Evolutionary conservation across 495 filamentous ascomycete genomes (phyloP), one percentile per base, ranked within the genome.

Genomic region (Viridothelium virens): DNA sequence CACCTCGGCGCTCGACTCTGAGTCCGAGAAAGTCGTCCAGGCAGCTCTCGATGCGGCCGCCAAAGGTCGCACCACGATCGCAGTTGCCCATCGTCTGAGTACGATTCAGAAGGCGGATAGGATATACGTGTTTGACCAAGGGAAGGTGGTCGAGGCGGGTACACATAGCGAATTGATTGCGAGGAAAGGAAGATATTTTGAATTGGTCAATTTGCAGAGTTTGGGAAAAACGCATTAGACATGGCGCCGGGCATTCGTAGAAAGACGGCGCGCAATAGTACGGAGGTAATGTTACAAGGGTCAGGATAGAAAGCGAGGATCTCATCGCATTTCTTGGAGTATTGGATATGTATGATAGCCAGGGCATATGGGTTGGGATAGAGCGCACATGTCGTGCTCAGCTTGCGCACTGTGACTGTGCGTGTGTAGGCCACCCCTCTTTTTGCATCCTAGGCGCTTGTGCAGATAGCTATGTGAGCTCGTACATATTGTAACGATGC

Each of bases 1-100:
- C 5, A 96, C 91, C 0, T 88, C 86, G 70, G 89, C 91, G 33
- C 75, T 96, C 33, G 92, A 96, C 72, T 83, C 85, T 7, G 83
- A 83, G 50, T 88, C 85, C 66, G 89, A 92, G 72, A 78, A 79
- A 36, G 78, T 87, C 14, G 77, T 96, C 56, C 88, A 94, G 74
- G 84, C 87, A 3, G 86, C 85, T 1, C 78, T 96, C 63, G 86
- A 91, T 47, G 80, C 82, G 65, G 89, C 86, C 69, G 81, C 89
- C 1, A 79, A 81, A 63, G 87, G 86, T 10, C 85, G 88, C 61
- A 96, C 91, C 0, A 91, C 90, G 1, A 86, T 96, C 63, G 87
- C 91, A 31, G 89, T 96, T 46, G 84, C 87, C n/a, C 91, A 96
- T 76, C 79, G 90, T 2, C 74, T 94, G 56, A 80, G 81, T 31